Percentiles rank a stretch among this genome's conserved stretches.
These are phyloP conservation scores for Astrephomene gubernaculifera DNA, from an alignment of 139 green algal species.

Conservation along the genomic window DNA sequence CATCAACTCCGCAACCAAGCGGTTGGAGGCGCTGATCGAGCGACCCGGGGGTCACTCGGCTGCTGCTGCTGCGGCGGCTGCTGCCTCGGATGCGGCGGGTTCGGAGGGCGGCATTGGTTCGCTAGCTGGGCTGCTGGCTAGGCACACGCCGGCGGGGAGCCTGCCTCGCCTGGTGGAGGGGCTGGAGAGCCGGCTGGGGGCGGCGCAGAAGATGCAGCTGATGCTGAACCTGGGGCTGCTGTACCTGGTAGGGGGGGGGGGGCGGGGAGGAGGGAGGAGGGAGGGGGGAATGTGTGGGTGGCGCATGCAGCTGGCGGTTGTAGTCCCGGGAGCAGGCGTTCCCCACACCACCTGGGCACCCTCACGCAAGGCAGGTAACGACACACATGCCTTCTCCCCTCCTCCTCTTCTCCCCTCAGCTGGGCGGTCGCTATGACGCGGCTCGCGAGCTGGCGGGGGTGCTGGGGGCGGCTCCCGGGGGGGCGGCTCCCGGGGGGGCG, in stretches of 20 bases:
- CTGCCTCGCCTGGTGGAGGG: constrained; percentile 15
- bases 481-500: neutral
- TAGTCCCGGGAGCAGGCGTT: too few species aligned
- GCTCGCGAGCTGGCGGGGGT: constrained; percentile 62
- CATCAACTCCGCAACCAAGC: constrained; percentile 70
- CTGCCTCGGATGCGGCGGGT: neutral
- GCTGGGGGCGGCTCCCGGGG: constrained; percentile 38
- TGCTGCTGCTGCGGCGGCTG: neutral
- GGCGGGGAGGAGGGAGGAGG: neutral
- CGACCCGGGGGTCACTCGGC: neutral
- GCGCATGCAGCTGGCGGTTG: too few species aligned
- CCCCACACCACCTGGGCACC: too few species aligned
- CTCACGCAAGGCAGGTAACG: too few species aligned
- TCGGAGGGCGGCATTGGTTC: neutral
- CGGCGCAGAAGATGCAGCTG: constrained; percentile 75
- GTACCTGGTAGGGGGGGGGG: constrained; percentile 61
- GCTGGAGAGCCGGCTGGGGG: constrained; percentile 76
- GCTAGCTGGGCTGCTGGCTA: constrained; percentile 21
- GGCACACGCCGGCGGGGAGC: constrained; percentile 1
- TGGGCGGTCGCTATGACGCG: constrained; percentile 63
- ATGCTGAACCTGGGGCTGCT: constrained; percentile 76
- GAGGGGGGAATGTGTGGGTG: neutral
- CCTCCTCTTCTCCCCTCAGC: neutral
- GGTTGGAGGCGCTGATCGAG: constrained; percentile 78
- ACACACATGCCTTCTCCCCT: too few species aligned